Percentiles rank a stretch among this genome's conserved stretches.
Evolutionary conservation across 495 filamentous ascomycete species (phyloP).

Genomic region (Massariosphaeria phaeospora): DNA sequence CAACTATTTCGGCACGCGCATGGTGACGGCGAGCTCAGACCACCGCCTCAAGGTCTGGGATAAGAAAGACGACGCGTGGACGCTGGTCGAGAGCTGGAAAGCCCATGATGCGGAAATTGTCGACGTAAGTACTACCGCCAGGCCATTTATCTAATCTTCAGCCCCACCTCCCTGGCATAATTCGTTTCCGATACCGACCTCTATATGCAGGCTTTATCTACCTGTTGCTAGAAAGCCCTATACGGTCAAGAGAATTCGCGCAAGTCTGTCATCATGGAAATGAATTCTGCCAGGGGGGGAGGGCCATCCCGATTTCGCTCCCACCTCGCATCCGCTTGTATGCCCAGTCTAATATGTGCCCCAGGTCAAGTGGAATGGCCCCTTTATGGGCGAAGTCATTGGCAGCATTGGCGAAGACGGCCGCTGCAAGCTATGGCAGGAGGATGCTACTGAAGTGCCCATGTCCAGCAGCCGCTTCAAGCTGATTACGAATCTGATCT

Average conservation of each 20-base stretch:
- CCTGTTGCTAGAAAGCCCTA: no score
- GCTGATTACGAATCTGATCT: constrained; percentile 52
- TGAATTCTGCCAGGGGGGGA: no score
- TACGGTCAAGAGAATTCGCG: no score
- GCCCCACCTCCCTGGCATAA: constrained; percentile 4
- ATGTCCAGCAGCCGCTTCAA: constrained; percentile 73
- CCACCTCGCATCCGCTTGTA: no score
- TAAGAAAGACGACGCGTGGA: constrained; percentile 63
- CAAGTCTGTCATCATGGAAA: no score
- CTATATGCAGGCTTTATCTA: no score
- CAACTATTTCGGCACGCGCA: constrained; percentile 80
- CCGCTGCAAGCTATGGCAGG: constrained; percentile 82
- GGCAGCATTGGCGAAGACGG: constrained; percentile 78
- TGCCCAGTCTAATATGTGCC: constrained; percentile 7
- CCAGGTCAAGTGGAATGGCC: constrained; percentile 78
- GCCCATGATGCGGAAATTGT: constrained; percentile 89
- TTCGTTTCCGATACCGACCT: neutral
- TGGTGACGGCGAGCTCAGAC: constrained; percentile 85
- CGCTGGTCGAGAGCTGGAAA: constrained; percentile 77
- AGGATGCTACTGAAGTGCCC: constrained; percentile 69
- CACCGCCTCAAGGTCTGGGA: constrained; percentile 93
- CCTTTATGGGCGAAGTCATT: constrained; percentile 57
- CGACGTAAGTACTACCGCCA: constrained; percentile 56
- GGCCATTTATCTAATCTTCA: constrained; percentile 10
- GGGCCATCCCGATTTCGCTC: no score